These are phyloP conservation scores for Lasiodiplodia hormozganensis DNA, from an alignment of 2,329 filamentous ascomycete species.

Conservation along the genomic window DNA sequence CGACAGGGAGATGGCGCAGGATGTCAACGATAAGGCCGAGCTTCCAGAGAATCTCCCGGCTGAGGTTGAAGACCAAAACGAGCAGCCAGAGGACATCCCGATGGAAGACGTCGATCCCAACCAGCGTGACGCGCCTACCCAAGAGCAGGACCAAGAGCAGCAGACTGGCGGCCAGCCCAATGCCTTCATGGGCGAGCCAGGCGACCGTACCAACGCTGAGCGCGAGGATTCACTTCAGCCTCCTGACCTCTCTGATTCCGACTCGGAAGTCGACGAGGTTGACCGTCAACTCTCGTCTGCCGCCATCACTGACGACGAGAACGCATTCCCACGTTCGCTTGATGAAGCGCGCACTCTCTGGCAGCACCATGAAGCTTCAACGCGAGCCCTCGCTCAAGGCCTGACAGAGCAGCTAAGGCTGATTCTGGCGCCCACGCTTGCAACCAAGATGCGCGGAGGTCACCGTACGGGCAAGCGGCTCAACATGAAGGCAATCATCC, in stretches of 20 bases:
- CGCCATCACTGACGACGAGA: background rate
- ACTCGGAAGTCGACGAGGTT: conserved; percentile 50
- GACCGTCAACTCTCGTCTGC: conserved; percentile 61
- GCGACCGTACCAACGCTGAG: conserved; percentile 37
- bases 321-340: conserved; percentile 40
- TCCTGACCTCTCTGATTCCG: conserved; percentile 43
- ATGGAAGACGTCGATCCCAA: conserved; percentile 53
- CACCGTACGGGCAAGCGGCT: conserved; percentile 98
- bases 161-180: conserved; percentile 46
- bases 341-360: conserved; percentile 76
- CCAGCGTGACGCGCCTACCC: conserved; percentile 33
- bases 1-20: conserved; percentile 87
- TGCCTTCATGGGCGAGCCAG: conserved; percentile 55
- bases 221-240: conserved; percentile 50
- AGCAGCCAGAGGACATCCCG: conserved; percentile 51
- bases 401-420: conserved; percentile 94
- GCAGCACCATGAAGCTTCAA: conserved; percentile 82
- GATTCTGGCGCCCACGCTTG: conserved; percentile 91
- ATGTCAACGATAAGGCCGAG: conserved; percentile 63
- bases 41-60: conserved; percentile 44
- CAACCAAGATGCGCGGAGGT: conserved; percentile 94
- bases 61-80: conserved; percentile 30
- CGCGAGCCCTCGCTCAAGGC: conserved; percentile 83
- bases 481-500: conserved; percentile 99
- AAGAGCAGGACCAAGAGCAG: conserved; percentile 35